Evolutionary conservation across 208 protist species (phyloP).

Genomic region (Zelonia costaricensis): DNA sequence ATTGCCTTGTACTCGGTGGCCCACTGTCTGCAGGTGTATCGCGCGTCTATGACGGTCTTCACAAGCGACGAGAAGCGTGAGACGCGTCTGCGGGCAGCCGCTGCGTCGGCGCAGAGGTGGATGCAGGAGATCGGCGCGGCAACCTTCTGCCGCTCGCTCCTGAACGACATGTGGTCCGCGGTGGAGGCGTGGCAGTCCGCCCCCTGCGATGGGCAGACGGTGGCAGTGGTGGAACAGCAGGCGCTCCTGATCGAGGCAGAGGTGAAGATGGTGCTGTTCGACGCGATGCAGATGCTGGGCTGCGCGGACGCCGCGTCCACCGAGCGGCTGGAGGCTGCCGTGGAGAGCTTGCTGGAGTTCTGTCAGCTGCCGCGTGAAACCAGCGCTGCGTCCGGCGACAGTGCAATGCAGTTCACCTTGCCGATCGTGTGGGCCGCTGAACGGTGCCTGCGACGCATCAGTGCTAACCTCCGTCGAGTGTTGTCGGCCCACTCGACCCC

Average conservation of each 20-base stretch:
- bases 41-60: background rate
- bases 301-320: constrained; percentile 1
- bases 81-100: constrained; percentile 6
- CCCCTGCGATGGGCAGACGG: background rate
- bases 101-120: constrained; percentile 17
- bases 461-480: background rate
- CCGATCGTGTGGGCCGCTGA: background rate
- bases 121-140: constrained; percentile 16
- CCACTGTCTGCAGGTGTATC: constrained; percentile 48
- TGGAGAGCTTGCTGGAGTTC: too few species aligned
- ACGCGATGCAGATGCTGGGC: constrained; percentile 14
- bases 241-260: constrained; percentile 31
- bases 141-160: constrained; percentile 30
- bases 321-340: constrained; percentile 25
- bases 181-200: constrained; percentile 19
- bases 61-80: constrained; percentile 29
- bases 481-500: background rate
- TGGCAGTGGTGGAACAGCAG: constrained; percentile 6
- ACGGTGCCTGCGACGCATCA: constrained; percentile 12
- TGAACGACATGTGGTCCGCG: constrained; percentile 38
- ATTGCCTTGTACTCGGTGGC: constrained; percentile 37
- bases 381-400: background rate
- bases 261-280: constrained; percentile 37
- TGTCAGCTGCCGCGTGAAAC: constrained; percentile 10
- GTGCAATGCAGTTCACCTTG: background rate